These are phyloP conservation scores for Boeremia lycopersici DNA, from an alignment of 2,329 filamentous ascomycete genomes.

Conservation along the genomic window DNA sequence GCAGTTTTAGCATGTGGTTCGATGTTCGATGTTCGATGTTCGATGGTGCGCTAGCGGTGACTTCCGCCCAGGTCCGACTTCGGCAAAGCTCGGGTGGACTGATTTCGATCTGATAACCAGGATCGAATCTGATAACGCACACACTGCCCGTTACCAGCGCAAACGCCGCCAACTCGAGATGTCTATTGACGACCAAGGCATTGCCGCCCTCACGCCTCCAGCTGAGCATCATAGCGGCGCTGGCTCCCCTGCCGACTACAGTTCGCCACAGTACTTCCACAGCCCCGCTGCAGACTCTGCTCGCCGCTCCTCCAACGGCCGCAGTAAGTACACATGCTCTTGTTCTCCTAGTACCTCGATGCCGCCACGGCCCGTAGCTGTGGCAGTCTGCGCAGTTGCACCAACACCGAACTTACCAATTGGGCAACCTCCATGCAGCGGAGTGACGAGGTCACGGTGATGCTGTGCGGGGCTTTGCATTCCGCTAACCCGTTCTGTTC, in stretches of 20 bases:
- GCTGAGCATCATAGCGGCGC: slow-evolving; percentile 19
- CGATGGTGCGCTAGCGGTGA: background rate
- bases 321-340: slow-evolving; percentile 22
- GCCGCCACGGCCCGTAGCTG: slow-evolving; percentile 15
- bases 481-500: slow-evolving; percentile 10
- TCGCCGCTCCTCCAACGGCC: slow-evolving; percentile 21
- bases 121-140: slow-evolving; percentile 26
- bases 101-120: slow-evolving; percentile 37
- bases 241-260: slow-evolving; percentile 20
- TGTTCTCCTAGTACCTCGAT: slow-evolving; percentile 12
- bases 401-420: background rate
- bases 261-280: slow-evolving; percentile 19
- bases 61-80: slow-evolving; percentile 24
- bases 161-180: slow-evolving; percentile 22
- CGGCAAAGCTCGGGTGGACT: slow-evolving; percentile 24
- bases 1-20: background rate
- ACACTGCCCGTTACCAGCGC: slow-evolving; percentile 13
- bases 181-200: slow-evolving; percentile 22
- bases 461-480: slow-evolving; percentile 11
- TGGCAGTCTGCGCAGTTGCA: background rate
- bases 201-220: slow-evolving; percentile 21
- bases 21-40: background rate
- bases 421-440: background rate
- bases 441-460: background rate
- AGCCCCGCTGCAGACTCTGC: slow-evolving; percentile 21